These are phyloP conservation scores for Mucor saturninus DNA, from an alignment of 371 early-diverging fungal species.

Conservation along the genomic window DNA sequence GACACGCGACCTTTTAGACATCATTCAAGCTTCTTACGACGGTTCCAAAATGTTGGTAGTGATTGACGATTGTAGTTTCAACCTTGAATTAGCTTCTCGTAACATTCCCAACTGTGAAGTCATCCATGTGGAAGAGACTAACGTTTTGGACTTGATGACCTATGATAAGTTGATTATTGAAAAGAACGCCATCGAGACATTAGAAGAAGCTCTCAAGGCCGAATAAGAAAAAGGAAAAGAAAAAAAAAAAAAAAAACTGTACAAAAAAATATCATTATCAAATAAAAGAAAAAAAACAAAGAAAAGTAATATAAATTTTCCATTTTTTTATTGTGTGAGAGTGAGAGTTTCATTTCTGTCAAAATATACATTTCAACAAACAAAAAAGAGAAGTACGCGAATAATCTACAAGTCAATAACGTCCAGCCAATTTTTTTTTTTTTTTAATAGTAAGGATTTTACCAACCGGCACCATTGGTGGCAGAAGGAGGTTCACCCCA, in stretches of 20 bases:
- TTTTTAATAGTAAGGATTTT: not conserved
- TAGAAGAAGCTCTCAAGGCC: conserved; percentile 57
- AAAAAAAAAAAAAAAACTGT: not conserved
- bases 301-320: not conserved
- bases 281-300: not conserved
- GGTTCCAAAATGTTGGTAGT: conserved; percentile 57
- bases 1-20: conserved; percentile 61
- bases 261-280: not conserved
- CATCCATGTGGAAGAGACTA: conserved; percentile 71
- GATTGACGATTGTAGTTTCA: conserved; percentile 49
- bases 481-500: conserved; percentile 43
- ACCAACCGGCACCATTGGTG: conserved; percentile 34
- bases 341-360: not conserved
- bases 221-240: conserved; percentile 12
- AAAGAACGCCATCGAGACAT: conserved; percentile 70
- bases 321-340: not conserved
- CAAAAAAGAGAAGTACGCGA: not conserved
- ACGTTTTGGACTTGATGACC: conserved; percentile 80
- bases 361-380: conserved; percentile 3
- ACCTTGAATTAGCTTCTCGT: conserved; percentile 68
- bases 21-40: conserved; percentile 57
- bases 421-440: conserved; percentile 4
- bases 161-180: conserved; percentile 81
- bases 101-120: conserved; percentile 72
- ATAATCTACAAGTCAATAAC: conserved; percentile 5